Conservation (phyloP, 2,329 filamentous ascomycete genomes). For the Cadophora gregata region DNA sequence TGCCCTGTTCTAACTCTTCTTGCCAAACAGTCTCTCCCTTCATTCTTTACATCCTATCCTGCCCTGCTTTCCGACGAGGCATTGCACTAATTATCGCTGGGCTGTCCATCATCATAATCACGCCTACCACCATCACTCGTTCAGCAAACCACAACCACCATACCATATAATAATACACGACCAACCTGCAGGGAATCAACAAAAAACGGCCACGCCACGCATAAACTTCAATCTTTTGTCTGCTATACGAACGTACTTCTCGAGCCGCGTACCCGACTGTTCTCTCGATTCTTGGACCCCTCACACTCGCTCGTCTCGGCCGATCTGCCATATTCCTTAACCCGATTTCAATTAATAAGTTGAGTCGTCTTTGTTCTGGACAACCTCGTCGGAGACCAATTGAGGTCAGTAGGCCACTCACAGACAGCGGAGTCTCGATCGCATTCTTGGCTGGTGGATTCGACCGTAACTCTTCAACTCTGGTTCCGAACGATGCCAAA, state of each 20-base stretch:
- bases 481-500: slow-evolving; percentile 30
- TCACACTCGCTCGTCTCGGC: slow-evolving; percentile 14
- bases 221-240: slow-evolving; percentile 31
- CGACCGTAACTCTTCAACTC: slow-evolving; percentile 18
- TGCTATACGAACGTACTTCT: slow-evolving; percentile 18
- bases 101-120: slow-evolving; percentile 19
- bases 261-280: slow-evolving; percentile 16
- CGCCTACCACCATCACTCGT: slow-evolving; percentile 19
- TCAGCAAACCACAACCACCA: not conserved
- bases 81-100: slow-evolving; percentile 30
- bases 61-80: slow-evolving; percentile 14
- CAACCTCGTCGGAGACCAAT: slow-evolving; percentile 4
- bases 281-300: slow-evolving; percentile 1
- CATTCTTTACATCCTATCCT: slow-evolving; percentile 6
- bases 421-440: slow-evolving; percentile 20
- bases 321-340: not conserved
- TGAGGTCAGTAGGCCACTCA: slow-evolving; percentile 1
- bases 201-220: slow-evolving; percentile 17
- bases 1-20: slow-evolving; percentile 20
- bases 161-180: slow-evolving; percentile 24
- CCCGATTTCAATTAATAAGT: slow-evolving; percentile 19
- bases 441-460: slow-evolving; percentile 23
- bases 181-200: slow-evolving; percentile 13
- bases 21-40: slow-evolving; percentile 34
- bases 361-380: slow-evolving; percentile 6